phyloP scores from a whole-genome alignment of 1,284 basidiomycete species.

The Athelia sp. region DNA sequence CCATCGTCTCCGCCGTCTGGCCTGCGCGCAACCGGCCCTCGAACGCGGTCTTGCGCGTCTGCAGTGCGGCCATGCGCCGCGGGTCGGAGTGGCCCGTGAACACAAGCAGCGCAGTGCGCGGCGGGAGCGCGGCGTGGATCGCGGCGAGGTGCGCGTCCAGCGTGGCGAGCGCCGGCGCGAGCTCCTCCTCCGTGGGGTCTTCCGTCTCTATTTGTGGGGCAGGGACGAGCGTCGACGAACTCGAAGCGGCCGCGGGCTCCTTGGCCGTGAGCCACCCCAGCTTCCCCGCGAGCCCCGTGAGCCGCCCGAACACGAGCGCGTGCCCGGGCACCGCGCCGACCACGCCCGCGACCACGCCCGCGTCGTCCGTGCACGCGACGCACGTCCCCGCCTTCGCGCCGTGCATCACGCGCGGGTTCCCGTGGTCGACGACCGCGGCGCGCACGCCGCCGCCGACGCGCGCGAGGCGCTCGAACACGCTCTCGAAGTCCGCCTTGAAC shows the following conservation, averaged over 20 bases:
- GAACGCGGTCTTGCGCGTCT: conserved; percentile 64
- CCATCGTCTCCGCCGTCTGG: conserved; percentile 43
- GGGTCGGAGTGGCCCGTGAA: conserved; percentile 89
- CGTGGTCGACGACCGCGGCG: conserved; percentile 79
- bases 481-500: conserved; percentile 78
- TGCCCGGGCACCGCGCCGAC: conserved; percentile 60
- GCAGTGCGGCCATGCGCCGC: conserved; percentile 67
- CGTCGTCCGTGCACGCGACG: conserved; percentile 69
- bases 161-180: conserved; percentile 32
- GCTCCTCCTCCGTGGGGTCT: conserved; percentile 28
- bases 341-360: conserved; percentile 68
- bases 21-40: conserved; percentile 64
- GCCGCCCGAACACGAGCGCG: conserved; percentile 77
- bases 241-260: conserved; percentile 70
- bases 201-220: conserved; percentile 24
- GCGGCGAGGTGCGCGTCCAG: conserved; percentile 59
- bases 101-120: conserved; percentile 76
- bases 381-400: conserved; percentile 76
- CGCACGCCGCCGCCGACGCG: conserved; percentile 39
- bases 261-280: conserved; percentile 50
- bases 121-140: conserved; percentile 67
- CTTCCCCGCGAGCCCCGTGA: conserved; percentile 71
- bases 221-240: conserved; percentile 37
- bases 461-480: conserved; percentile 79
- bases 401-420: conserved; percentile 77